These are phyloP conservation scores for Acephala macrosclerotiorum DNA, from an alignment of 2,329 filamentous ascomycete genomes.

Conservation along the genomic window DNA sequence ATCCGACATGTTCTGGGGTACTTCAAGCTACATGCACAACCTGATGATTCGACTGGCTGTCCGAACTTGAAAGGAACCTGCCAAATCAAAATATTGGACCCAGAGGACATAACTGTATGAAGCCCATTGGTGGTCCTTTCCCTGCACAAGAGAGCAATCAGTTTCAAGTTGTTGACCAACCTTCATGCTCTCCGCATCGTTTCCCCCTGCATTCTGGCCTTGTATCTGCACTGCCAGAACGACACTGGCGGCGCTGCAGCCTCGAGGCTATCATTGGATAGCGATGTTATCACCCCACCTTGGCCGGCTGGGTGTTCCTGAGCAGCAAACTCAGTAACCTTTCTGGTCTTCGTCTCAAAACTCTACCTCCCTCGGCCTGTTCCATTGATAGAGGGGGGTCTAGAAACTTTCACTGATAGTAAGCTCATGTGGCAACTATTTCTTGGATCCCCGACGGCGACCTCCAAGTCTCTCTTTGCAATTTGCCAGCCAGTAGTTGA, in stretches of 20 bases:
- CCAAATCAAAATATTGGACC: background rate
- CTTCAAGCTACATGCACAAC: background rate
- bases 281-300: background rate
- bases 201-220: background rate
- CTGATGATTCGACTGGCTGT: conserved; percentile 1
- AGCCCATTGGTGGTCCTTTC: background rate
- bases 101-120: background rate
- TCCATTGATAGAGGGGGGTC: background rate
- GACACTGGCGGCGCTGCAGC: background rate
- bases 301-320: background rate
- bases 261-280: background rate
- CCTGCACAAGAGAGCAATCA: background rate
- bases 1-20: background rate
- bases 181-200: background rate
- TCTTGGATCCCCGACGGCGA: background rate
- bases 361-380: background rate
- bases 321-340: background rate
- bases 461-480: background rate
- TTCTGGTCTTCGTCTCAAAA: background rate
- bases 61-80: background rate
- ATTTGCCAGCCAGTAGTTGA: background rate
- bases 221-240: background rate
- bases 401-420: background rate
- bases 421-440: background rate
- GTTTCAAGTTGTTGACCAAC: background rate